Conservation (phyloP, 2,329 filamentous ascomycete species). For the Dactylellina drechsleri region DNA sequence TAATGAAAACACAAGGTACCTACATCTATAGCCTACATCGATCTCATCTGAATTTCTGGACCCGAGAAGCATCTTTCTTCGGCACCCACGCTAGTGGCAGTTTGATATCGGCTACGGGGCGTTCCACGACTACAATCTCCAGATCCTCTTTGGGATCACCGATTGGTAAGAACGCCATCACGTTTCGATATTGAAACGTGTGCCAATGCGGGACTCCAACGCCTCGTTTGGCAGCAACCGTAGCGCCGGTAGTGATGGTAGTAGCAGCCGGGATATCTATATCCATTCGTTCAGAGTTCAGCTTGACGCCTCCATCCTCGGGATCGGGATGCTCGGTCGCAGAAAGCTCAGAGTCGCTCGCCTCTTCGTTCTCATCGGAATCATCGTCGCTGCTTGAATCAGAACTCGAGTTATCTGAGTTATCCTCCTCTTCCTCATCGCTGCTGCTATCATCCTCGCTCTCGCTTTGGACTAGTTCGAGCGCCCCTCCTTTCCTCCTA, state of each 20-base stretch:
- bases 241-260: background rate
- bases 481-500: conserved; percentile 15
- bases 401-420: conserved; percentile 26
- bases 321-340: conserved; percentile 54
- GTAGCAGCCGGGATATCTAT: conserved; percentile 25
- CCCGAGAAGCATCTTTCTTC: conserved; percentile 27
- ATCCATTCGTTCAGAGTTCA: conserved; percentile 38
- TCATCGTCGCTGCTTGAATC: conserved; percentile 14
- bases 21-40: conserved; percentile 29
- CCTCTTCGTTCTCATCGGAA: conserved; percentile 25
- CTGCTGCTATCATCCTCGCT: conserved; percentile 33
- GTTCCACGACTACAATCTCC: conserved; percentile 88
- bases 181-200: conserved; percentile 93
- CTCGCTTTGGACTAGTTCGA: conserved; percentile 43
- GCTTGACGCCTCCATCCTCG: conserved; percentile 50
- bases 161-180: conserved; percentile 77
- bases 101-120: conserved; percentile 84
- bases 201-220: conserved; percentile 71
- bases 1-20: conserved; percentile 12
- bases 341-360: conserved; percentile 41
- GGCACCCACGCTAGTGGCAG: conserved; percentile 68
- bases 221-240: conserved; percentile 54
- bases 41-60: conserved; percentile 28
- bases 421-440: conserved; percentile 60
- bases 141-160: conserved; percentile 62